Evolutionary conservation across 2,329 filamentous ascomycete genomes (phyloP), one percentile per base, ranked within the genome.

Genomic region (Pseudonectria buxi): DNA sequence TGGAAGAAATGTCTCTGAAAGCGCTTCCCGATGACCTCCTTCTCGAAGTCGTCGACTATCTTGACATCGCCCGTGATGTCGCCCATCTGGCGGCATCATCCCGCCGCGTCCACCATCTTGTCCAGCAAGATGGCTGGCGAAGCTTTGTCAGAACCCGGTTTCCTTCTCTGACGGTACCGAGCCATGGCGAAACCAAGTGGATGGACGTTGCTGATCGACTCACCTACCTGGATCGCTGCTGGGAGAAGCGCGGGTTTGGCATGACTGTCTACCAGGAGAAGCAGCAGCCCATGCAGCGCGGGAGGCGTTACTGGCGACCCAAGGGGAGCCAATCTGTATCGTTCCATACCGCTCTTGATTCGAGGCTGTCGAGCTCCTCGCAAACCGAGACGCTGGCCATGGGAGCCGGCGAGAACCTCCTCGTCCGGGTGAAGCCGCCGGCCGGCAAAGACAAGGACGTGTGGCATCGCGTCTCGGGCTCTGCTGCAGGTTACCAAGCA

Each of bases 141-240:
- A 57, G 63, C 27, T 76, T 76, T 39, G 65, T 69, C 29, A 61
- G 56, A 28, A 56, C 51, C 26, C 55, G 59, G 14, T 76, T 76
- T 40, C 58, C 60, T 1, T 65, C 62, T 4, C 50, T 69, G 6
- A 40, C 44, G 2, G 44, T 67, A 2, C 58, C 64, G 0, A 53
- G 37, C 30, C 50, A 13, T 12, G 36, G 29, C 2, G 40, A 30
- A n/a, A 41, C 41, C 3, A 45, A 37, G 12, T 73, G 69, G 59
- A 42, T 46, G 10, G 45, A 53, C 10, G 52, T 69, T 16, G 71
- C 71, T 6, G 57, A 67, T 16, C 63, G 60, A 1, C 50, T 74
- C 28, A 74, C 72, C 1, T 68, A 67, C 43, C 65, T 74, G 35
- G 65, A 68, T 18, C 63, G 71, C 6, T 71, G 67, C 45, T 76